Conservation (phyloP, 1,284 basidiomycete species). For the Cystobasidiaceae sp. region DNA sequence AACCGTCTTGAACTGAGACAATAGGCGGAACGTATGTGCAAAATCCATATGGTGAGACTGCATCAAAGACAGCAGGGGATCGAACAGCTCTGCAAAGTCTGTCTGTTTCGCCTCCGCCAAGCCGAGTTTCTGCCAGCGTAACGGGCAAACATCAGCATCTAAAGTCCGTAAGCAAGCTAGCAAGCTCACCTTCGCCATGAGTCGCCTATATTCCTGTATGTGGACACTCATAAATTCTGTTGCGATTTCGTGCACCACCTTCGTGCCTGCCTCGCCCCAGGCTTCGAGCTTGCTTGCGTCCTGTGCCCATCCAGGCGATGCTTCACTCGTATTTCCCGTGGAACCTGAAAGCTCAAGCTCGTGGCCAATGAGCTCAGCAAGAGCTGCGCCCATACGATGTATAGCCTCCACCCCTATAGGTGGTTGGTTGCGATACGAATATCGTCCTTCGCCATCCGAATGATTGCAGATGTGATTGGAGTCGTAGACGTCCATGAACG, state of each 20-base stretch:
- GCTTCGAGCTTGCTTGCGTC: constrained; percentile 54
- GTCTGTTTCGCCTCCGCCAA: constrained; percentile 54
- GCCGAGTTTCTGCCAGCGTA: constrained; percentile 67
- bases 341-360: constrained; percentile 57
- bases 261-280: constrained; percentile 59
- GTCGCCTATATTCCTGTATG: constrained; percentile 57
- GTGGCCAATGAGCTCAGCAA: constrained; percentile 75
- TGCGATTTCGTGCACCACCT: constrained; percentile 51
- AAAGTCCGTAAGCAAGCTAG: constrained; percentile 17
- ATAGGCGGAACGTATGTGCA: constrained; percentile 67
- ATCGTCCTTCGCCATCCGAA: constrained; percentile 76
- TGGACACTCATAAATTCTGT: constrained; percentile 56
- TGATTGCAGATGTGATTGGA: constrained; percentile 87
- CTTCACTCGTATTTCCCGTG: constrained; percentile 45
- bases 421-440: constrained; percentile 51
- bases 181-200: constrained; percentile 61
- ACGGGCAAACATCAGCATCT: not conserved
- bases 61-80: constrained; percentile 65
- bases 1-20: constrained; percentile 57
- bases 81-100: constrained; percentile 60
- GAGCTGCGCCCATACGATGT: constrained; percentile 64
- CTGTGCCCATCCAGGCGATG: constrained; percentile 61
- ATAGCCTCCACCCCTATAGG: constrained; percentile 64
- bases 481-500: constrained; percentile 84
- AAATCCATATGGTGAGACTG: constrained; percentile 70